Evolutionary conservation across 495 filamentous ascomycete genomes (phyloP), one percentile per base, ranked within the genome.

Genomic region (Terfezia boudieri): DNA sequence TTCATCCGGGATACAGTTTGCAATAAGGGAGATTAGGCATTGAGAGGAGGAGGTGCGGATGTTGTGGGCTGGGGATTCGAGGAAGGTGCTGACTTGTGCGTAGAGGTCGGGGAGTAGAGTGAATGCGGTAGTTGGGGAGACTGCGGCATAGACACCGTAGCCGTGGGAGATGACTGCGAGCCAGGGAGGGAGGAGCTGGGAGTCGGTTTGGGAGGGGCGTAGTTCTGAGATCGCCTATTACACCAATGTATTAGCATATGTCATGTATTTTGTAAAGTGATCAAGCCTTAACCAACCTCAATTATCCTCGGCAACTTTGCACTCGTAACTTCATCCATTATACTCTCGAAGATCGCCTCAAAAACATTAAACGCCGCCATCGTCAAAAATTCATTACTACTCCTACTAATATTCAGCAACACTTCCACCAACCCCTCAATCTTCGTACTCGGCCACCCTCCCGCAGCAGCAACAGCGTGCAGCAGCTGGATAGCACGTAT

Each of bases 341-440:
- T 84, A 14, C 84, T 83, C 57, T 79, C 79, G 58, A 98, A 96
- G 17, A 96, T 87, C 61, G 87, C 81, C 70, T 96, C 92, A 63
- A 98, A 96, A 7, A 96, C 82, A 58, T 93, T 88, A 62, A 98
- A 95, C 2, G 89, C 86, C 17, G 84, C 80, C 80, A 94, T 86
- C 49, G 84, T 92, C 67, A 98, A 81, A 66, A 85, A 93, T 65
- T 95, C 86, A 66, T 90, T 95, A 64, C 75, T 90, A 12, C 83
- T 83, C 58, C 76, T 78, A 1, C 90, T 87, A 37, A 94, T 89
- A 56, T 77, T 78, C 63, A 98, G 81, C 55, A 98, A 70, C 37
- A 88, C 67, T 64, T 94, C 86, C 65, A 87, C 94, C 37, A 98
- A 74, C 5, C 78, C 68, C 69, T 98, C 90, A 50, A 95, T 87